Percentiles rank a stretch among this genome's conserved stretches.
These are phyloP conservation scores for Plasmodium billcollinsi DNA, from an alignment of 169 alveolate species.

Conservation along the genomic window DNA sequence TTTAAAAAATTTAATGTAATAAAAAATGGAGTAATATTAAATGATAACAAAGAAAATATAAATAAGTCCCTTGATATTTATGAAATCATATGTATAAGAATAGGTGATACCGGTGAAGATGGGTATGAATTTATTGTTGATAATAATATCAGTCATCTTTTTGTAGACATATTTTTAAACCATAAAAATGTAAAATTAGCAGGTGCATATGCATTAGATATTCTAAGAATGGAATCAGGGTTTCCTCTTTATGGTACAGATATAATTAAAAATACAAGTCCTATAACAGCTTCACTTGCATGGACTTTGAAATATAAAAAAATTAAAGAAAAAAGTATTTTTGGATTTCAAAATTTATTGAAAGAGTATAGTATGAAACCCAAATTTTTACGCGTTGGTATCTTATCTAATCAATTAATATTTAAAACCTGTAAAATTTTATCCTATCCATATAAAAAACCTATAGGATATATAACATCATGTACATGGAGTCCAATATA, in stretches of 20 bases:
- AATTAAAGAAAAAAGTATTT: conserved; percentile 75
- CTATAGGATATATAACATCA: conserved; percentile 72
- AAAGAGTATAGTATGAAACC: conserved; percentile 66
- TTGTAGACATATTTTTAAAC: conserved; percentile 66
- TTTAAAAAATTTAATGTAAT: conserved; percentile 47
- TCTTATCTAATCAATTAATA: conserved; percentile 55
- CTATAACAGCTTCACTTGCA: conserved; percentile 82
- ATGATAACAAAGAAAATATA: background rate
- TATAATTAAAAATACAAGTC: conserved; percentile 81
- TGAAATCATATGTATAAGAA: conserved; percentile 68
- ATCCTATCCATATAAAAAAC: conserved; percentile 71
- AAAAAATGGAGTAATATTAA: background rate
- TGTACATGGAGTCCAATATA: conserved; percentile 78
- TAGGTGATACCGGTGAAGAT: conserved; percentile 86
- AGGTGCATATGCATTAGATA: conserved; percentile 82
- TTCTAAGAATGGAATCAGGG: conserved; percentile 86
- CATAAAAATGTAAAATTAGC: conserved; percentile 73
- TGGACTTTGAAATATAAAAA: conserved; percentile 84
- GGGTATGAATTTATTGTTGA: conserved; percentile 83
- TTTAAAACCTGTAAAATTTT: conserved; percentile 75
- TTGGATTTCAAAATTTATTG: conserved; percentile 79
- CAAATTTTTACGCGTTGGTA: conserved; percentile 56
- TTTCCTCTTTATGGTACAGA: conserved; percentile 81
- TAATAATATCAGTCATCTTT: conserved; percentile 32
- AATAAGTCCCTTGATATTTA: conserved; percentile 15